Evolutionary conservation across 768 basidiomycete genomes (phyloP).

Genomic region (Goffeauzyma gilvescens): DNA sequence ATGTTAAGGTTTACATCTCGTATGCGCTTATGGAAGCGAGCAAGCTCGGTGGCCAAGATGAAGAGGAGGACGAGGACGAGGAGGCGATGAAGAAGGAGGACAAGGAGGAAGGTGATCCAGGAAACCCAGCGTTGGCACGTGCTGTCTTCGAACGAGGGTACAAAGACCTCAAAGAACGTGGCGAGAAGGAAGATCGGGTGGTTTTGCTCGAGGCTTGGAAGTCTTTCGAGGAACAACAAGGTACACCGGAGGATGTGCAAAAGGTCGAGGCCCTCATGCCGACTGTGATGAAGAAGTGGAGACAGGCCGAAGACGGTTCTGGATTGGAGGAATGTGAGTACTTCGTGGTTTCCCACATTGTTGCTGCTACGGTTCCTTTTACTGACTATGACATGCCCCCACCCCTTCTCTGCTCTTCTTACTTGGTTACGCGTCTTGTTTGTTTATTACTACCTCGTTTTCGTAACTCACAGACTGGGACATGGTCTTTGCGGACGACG

Average conservation of each 20-base stretch:
- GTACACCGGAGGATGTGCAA: slow-evolving; percentile 49
- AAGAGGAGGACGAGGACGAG: slow-evolving; percentile 23
- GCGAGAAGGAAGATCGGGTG: slow-evolving; percentile 81
- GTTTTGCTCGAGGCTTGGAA: slow-evolving; percentile 90
- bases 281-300: slow-evolving; percentile 62
- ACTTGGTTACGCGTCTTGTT: neutral
- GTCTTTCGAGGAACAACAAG: slow-evolving; percentile 66
- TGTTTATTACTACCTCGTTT: neutral
- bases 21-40: slow-evolving; percentile 83
- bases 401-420: neutral
- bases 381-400: slow-evolving; percentile 1
- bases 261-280: slow-evolving; percentile 90
- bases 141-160: slow-evolving; percentile 73
- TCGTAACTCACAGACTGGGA: slow-evolving; percentile 85
- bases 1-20: slow-evolving; percentile 93
- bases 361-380: neutral
- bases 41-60: slow-evolving; percentile 33
- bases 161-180: slow-evolving; percentile 60
- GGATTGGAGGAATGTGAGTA: slow-evolving; percentile 55
- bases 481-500: slow-evolving; percentile 88
- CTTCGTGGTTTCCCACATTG: neutral
- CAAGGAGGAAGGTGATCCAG: slow-evolving; percentile 44
- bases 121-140: slow-evolving; percentile 51
- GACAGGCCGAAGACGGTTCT: slow-evolving; percentile 68
- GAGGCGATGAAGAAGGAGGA: slow-evolving; percentile 19